phyloP scores from a whole-genome alignment of 2,329 filamentous ascomycete genomes.

The Talaromyces pinophilus region DNA sequence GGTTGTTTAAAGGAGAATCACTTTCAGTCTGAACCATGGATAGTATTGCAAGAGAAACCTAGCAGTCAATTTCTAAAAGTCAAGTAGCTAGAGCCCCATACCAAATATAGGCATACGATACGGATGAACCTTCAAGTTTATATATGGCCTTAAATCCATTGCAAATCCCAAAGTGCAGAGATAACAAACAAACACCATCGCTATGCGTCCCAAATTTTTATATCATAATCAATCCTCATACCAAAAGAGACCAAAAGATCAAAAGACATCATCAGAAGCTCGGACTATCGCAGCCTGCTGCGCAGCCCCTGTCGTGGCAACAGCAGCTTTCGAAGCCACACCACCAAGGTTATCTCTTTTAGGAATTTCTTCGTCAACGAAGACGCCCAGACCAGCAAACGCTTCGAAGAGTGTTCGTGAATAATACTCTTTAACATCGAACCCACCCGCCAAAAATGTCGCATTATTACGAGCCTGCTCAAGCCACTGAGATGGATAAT shows the following conservation, averaged over 20 bases:
- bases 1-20: not conserved
- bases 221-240: not conserved
- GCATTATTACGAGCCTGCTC: slow-evolving; percentile 66
- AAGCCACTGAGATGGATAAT: slow-evolving; percentile 75
- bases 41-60: not conserved
- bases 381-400: slow-evolving; percentile 84
- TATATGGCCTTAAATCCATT: not conserved
- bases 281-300: slow-evolving; percentile 28
- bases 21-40: not conserved
- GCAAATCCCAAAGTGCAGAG: not conserved
- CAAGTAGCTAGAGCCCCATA: not conserved
- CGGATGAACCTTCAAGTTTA: not conserved
- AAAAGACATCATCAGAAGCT: slow-evolving; percentile 21
- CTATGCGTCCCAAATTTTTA: slow-evolving; percentile 22
- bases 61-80: not conserved
- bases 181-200: slow-evolving; percentile 23
- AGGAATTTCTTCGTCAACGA: slow-evolving; percentile 72
- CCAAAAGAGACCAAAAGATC: not conserved
- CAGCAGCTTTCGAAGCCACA: slow-evolving; percentile 27
- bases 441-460: slow-evolving; percentile 74
- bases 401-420: slow-evolving; percentile 80
- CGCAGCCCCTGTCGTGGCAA: slow-evolving; percentile 34
- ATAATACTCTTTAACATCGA: slow-evolving; percentile 79
- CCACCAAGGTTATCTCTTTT: slow-evolving; percentile 32
- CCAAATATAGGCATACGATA: not conserved